phyloP scores from a whole-genome alignment of 2,329 filamentous ascomycete genomes.

The Pestalotiopsis sp. region DNA sequence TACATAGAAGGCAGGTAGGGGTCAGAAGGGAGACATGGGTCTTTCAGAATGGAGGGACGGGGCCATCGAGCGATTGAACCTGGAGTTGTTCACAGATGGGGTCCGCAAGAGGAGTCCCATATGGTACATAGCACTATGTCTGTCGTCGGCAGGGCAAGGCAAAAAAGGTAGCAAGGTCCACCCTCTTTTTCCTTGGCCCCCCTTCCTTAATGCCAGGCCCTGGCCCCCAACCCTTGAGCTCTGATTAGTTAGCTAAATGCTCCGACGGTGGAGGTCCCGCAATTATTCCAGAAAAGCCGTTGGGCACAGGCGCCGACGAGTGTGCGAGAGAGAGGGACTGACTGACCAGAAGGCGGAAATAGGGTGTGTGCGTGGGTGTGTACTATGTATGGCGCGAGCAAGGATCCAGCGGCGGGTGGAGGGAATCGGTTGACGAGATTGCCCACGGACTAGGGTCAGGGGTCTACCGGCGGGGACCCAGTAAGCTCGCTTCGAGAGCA shows the following conservation, averaged over 20 bases:
- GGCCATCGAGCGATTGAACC: constrained; percentile 25
- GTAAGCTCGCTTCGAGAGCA: constrained; percentile 42
- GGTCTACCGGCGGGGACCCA: constrained; percentile 28
- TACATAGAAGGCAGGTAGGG: constrained; percentile 32
- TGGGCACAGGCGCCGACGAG: constrained; percentile 44
- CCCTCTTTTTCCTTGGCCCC: constrained; percentile 11
- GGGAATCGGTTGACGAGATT: constrained; percentile 52
- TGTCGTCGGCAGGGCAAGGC: neutral
- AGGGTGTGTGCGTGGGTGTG: constrained; percentile 15
- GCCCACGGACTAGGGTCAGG: constrained; percentile 38
- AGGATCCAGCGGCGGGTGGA: constrained; percentile 27
- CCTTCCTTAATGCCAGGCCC: constrained; percentile 35
- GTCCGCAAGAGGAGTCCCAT: constrained; percentile 11
- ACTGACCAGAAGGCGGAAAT: neutral
- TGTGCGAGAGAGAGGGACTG: constrained; percentile 30
- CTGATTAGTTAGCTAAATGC: constrained; percentile 48
- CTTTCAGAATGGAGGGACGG: constrained; percentile 15
- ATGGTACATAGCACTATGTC: neutral
- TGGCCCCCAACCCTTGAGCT: constrained; percentile 39
- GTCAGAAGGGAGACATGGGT: constrained; percentile 34
- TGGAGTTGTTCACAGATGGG: constrained; percentile 25
- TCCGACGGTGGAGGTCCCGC: constrained; percentile 47
- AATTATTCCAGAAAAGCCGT: constrained; percentile 49
- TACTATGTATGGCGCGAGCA: neutral
- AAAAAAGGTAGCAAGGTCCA: constrained; percentile 3